Evolutionary conservation across 208 protist genomes (phyloP).

Genomic region (Leishmania turanica): DNA sequence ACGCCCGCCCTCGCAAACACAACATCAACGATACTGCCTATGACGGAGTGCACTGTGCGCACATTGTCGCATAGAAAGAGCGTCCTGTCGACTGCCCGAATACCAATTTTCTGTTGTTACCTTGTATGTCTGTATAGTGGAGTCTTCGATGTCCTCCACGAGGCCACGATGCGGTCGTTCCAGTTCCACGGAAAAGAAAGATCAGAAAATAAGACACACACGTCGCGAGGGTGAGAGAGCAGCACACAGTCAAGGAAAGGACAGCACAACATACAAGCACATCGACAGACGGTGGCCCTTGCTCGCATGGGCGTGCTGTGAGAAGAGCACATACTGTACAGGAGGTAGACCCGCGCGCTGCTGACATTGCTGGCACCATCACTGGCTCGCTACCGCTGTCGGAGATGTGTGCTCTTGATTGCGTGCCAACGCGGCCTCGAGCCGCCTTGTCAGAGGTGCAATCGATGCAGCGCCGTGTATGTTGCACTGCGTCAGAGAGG

Average conservation of each 20-base stretch:
- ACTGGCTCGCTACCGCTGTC: not conserved
- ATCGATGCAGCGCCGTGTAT: constrained; percentile 39
- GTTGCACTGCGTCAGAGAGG: constrained; percentile 37
- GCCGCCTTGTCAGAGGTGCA: constrained; percentile 32
- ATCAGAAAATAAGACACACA: not conserved
- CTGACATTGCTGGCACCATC: not conserved
- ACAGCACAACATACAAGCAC: not conserved
- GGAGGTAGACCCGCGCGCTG: not conserved
- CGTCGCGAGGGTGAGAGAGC: not conserved
- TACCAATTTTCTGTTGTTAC: not conserved
- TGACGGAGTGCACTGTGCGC: not conserved
- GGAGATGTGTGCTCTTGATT: constrained; percentile 16
- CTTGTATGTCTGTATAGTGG: not conserved
- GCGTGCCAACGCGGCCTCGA: constrained; percentile 37
- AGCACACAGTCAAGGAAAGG: not conserved
- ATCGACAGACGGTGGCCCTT: not conserved
- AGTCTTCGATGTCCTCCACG: not conserved
- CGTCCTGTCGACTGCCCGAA: not conserved
- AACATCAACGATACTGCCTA: not conserved
- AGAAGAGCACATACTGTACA: not conserved
- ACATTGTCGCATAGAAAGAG: not conserved
- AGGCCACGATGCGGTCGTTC: not conserved
- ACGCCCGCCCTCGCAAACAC: not conserved
- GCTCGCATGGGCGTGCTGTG: not conserved
- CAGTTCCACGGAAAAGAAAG: not conserved